Percentiles rank a stretch among this genome's conserved stretches.
Conservation (phyloP, 2,329 filamentous ascomycete genomes). For the Chrysoporthe deuterocubensis region DNA sequence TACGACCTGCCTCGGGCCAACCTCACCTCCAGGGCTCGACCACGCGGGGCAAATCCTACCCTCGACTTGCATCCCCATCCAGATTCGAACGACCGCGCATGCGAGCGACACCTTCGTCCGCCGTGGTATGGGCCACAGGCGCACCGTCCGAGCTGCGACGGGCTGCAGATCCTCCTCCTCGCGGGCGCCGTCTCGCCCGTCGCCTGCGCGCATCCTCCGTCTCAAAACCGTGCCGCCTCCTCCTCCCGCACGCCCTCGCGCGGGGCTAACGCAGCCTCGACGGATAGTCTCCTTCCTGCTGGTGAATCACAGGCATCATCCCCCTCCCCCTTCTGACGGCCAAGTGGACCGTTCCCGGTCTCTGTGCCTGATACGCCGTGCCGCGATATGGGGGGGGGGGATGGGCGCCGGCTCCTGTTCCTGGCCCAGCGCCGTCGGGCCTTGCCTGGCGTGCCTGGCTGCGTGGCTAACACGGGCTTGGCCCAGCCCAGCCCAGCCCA, state of each 20-base stretch:
- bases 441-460: constrained; percentile 12
- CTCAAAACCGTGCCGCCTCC: not conserved
- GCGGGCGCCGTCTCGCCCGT: too few relatives aligned
- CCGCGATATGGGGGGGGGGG: constrained; percentile 3
- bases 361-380: constrained; percentile 12
- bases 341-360: constrained; percentile 1
- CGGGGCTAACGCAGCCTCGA: constrained; percentile 12
- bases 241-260: constrained; percentile 5
- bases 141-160: not conserved
- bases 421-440: constrained; percentile 28
- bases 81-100: not conserved
- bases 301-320: not conserved
- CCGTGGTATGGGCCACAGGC: not conserved
- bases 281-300: constrained; percentile 17
- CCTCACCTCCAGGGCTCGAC: constrained; percentile 8
- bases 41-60: constrained; percentile 4
- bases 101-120: not conserved
- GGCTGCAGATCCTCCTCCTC: not conserved
- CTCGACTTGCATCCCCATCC: not conserved
- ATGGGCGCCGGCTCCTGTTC: not conserved
- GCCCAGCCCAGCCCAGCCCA: not conserved
- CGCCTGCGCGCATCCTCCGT: not conserved
- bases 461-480: constrained; percentile 14
- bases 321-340: not conserved
- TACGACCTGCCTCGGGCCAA: constrained; percentile 20